phyloP scores from a whole-genome alignment of 495 filamentous ascomycete genomes.

The Aspergillus baeticus region DNA sequence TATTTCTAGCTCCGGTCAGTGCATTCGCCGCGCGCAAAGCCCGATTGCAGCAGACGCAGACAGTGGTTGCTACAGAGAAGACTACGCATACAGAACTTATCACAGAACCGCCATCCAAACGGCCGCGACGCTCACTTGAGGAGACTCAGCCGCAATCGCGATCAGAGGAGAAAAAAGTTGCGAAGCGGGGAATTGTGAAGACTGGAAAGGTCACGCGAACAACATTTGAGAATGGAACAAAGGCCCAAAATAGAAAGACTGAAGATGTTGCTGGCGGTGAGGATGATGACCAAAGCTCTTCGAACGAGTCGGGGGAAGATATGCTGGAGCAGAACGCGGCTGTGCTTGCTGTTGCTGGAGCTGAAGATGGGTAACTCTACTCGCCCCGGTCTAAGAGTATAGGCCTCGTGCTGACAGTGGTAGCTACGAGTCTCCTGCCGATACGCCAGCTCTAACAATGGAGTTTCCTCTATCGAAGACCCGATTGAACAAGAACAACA shows the following conservation, averaged over 20 bases:
- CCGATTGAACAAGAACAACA: constrained; percentile 37
- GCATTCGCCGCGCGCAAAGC: constrained; percentile 49
- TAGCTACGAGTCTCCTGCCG: constrained; percentile 36
- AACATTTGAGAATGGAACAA: background rate
- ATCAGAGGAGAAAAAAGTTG: constrained; percentile 23
- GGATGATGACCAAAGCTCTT: constrained; percentile 3
- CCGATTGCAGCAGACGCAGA: constrained; percentile 40
- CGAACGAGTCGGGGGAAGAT: constrained; percentile 21
- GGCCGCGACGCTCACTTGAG: constrained; percentile 30
- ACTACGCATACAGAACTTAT: constrained; percentile 16
- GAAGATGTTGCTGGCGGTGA: background rate
- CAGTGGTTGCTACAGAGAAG: constrained; percentile 16
- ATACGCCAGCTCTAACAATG: constrained; percentile 32
- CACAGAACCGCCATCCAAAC: constrained; percentile 38
- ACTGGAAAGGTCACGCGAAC: constrained; percentile 9
- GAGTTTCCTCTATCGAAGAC: constrained; percentile 45
- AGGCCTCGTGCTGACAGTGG: constrained; percentile 12
- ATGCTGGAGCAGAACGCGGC: constrained; percentile 22
- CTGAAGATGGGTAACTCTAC: constrained; percentile 28
- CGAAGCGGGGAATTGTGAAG: constrained; percentile 24
- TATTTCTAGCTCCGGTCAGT: constrained; percentile 38
- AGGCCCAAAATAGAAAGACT: background rate
- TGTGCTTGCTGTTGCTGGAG: constrained; percentile 24
- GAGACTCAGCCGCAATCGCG: constrained; percentile 3
- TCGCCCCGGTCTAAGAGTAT: background rate